Base-by-base conservation (phyloP, 1,284 basidiomycete species). In the Ustilago sp. region DNA sequence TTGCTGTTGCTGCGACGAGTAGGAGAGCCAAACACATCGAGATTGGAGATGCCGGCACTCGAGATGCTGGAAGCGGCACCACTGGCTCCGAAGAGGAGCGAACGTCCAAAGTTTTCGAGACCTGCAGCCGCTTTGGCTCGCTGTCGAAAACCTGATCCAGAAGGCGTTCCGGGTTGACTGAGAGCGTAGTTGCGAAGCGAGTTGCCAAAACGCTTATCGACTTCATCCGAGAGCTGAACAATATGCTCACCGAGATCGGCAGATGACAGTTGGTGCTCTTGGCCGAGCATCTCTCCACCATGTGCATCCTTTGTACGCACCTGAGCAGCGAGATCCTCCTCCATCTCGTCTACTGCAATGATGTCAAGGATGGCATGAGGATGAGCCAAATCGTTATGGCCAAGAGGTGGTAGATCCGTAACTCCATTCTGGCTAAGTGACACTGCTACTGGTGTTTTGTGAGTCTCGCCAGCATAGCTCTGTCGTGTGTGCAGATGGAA, bases 21-120 rank as follows among this genome's bases (percentile, higher is more conserved):
- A 9, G 80, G 79, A 11, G 76, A 69, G 17, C 80, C 80, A 55
- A 82, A 82, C 11, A 80, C 67, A 56, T 81, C 80, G 28, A 67
- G 41, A 15, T 61, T 71, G 17, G 73, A 75, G n/a, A 75, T 63
- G 50, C 63, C 70, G 11, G 60, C 60, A 36, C 74, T 76, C 4
- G 73, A 75, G 35, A 75, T 70, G 45, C 67, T 75, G 43, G 68
- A 58, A n/a, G 48, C 52, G 45, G 71, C 73, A 0, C 56, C 66
- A 65, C 70, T 75, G 15, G 63, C 63, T 19, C 70, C 68, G 41
- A 82, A 82, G n/a, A 79, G 71, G 12, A 80, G 59, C 1, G 65
- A 67, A 8, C 80, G 59, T 17, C 80, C 79, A 47, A 82, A 80
- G 32, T 79, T 68, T 47, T 82, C 80, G 12, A 82, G 59, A 2